phyloP scores from a whole-genome alignment of 306 rosid species.

The Dalbergia cultrata region DNA sequence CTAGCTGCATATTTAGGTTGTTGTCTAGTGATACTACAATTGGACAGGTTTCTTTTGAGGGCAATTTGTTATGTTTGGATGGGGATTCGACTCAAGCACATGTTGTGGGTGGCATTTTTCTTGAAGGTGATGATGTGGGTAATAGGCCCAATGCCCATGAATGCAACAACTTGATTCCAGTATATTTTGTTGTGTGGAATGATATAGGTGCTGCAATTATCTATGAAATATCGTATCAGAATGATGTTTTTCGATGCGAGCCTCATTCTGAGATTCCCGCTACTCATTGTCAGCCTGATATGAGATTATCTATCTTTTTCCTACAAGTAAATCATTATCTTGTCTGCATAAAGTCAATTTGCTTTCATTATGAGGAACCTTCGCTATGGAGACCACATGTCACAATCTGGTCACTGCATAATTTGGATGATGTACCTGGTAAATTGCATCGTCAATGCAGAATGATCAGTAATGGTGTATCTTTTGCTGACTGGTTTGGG shows the following conservation, averaged over 20 bases:
- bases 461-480: conserved; percentile 59
- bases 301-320: conserved; percentile 59
- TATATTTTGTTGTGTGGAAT: conserved; percentile 72
- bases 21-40: conserved; percentile 59
- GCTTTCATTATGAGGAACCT: conserved; percentile 74
- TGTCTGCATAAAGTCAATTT: conserved; percentile 71
- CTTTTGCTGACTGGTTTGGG: conserved; percentile 64
- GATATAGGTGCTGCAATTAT: conserved; percentile 72
- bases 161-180: conserved; percentile 44
- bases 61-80: conserved; percentile 45
- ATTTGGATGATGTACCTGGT: conserved; percentile 57
- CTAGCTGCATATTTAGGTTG: conserved; percentile 69
- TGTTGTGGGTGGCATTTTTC: conserved; percentile 71
- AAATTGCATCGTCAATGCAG: conserved; percentile 55
- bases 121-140: conserved; percentile 57
- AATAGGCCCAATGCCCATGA: conserved; percentile 43
- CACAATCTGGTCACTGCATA: conserved; percentile 63
- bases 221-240: conserved; percentile 58
- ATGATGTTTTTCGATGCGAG: conserved; percentile 65
- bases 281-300: conserved; percentile 54
- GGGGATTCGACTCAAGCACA: conserved; percentile 55
- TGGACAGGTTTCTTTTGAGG: conserved; percentile 73
- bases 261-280: conserved; percentile 77
- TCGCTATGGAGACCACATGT: conserved; percentile 74
- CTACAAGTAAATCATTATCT: conserved; percentile 61